Conservation (phyloP, 2,329 filamentous ascomycete genomes). For the Diplodia scrobiculata region DNA sequence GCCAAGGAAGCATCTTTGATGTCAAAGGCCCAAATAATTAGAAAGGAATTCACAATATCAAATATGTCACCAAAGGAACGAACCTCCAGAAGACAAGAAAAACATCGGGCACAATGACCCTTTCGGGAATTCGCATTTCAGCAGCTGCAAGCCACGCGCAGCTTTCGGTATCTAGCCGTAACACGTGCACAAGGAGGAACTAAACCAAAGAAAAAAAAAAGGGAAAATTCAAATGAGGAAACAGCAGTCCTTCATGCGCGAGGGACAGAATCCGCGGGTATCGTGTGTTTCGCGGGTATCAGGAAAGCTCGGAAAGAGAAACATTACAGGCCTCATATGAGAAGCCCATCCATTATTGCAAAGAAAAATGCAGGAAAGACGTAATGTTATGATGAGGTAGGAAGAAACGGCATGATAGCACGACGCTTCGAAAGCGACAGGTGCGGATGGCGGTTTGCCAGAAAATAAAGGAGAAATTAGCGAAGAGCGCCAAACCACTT, state of each 20-base stretch:
- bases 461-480: background rate
- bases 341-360: background rate
- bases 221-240: background rate
- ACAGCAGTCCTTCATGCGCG: background rate
- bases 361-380: background rate
- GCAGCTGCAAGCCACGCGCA: slow-evolving; percentile 5
- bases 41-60: background rate
- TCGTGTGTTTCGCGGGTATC: slow-evolving; percentile 4
- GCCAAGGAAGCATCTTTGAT: background rate
- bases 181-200: background rate
- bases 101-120: background rate
- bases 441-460: background rate
- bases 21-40: background rate
- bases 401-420: background rate
- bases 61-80: background rate
- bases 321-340: background rate
- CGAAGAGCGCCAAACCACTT: slow-evolving; percentile 8
- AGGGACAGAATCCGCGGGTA: background rate
- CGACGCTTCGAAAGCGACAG: slow-evolving; percentile 10
- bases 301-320: slow-evolving; percentile 1
- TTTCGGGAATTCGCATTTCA: background rate
- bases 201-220: background rate
- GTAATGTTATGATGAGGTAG: background rate
- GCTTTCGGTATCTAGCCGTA: slow-evolving; percentile 17
- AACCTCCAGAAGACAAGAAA: background rate